Conservation (phyloP, 345 rosid species). For the Raphanus sativus region DNA sequence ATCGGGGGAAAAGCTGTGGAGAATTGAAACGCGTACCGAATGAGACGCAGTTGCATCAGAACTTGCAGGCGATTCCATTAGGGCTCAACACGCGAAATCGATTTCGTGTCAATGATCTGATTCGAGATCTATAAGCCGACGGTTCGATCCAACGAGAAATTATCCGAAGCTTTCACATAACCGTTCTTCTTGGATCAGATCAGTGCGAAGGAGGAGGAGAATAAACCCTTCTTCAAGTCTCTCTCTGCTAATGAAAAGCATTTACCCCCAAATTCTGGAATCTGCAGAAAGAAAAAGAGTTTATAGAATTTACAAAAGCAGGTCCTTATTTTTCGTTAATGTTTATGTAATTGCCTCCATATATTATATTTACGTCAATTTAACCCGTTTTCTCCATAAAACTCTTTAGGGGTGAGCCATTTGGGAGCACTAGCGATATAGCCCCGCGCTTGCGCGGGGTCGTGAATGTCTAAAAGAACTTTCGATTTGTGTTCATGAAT, state of each 20-base stretch:
- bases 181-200: neutral
- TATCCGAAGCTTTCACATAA: conserved; percentile 18
- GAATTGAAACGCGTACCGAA: conserved; percentile 23
- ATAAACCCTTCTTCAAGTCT: conserved; percentile 12
- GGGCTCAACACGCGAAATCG: neutral
- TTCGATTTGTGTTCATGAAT: too few species aligned
- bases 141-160: conserved; percentile 21
- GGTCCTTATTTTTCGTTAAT: neutral
- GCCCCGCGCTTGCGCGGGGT: too few species aligned
- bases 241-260: conserved; percentile 21
- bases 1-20: conserved; percentile 13
- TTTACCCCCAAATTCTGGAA: conserved; percentile 32
- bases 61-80: conserved; percentile 6
- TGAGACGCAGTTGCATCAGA: conserved; percentile 31
- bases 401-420: too few species aligned
- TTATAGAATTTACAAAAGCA: conserved; percentile 27
- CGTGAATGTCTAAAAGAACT: too few species aligned
- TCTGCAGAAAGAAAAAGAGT: conserved; percentile 34
- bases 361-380: neutral
- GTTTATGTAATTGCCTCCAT: neutral
- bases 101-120: conserved; percentile 20
- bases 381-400: neutral
- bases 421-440: too few species aligned
- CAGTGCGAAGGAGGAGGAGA: neutral
- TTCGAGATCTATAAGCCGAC: conserved; percentile 22